phyloP scores from a whole-genome alignment of 306 rosid genomes.

The Citrullus amarus region DNA sequence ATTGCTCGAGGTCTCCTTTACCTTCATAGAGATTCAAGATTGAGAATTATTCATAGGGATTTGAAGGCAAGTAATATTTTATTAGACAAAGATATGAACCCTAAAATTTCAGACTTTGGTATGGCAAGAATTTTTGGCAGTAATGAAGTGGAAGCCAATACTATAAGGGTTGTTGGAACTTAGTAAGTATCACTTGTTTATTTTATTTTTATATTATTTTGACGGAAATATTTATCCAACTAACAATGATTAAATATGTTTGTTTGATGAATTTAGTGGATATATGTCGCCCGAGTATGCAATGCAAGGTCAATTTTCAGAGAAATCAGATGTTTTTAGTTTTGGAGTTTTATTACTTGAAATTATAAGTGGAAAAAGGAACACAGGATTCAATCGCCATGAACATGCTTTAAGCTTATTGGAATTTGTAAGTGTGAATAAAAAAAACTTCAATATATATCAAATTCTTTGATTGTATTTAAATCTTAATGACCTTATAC shows the following conservation, averaged over 20 bases:
- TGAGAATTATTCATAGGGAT: conserved; percentile 1
- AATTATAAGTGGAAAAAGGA: background rate
- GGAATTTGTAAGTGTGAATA: background rate
- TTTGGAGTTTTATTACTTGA: background rate
- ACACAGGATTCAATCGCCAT: background rate
- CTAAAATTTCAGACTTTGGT: background rate
- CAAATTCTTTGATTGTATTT: no score
- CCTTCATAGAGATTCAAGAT: background rate
- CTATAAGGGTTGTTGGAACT: background rate
- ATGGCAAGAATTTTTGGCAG: background rate
- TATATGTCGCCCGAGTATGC: conserved; percentile 33
- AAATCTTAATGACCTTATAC: no score
- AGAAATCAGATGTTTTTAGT: conserved; percentile 7
- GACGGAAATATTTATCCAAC: background rate
- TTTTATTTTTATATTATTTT: background rate
- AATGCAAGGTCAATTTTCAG: conserved; percentile 15
- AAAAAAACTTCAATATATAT: background rate
- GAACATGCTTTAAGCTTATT: background rate
- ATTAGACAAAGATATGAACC: background rate
- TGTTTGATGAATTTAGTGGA: background rate
- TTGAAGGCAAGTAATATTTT: background rate
- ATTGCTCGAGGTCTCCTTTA: conserved; percentile 4
- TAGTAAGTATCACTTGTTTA: no score
- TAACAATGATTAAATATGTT: background rate
- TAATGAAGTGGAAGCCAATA: background rate